phyloP scores from a whole-genome alignment of 2,329 filamentous ascomycete species.

The Xylariaceae sp. region DNA sequence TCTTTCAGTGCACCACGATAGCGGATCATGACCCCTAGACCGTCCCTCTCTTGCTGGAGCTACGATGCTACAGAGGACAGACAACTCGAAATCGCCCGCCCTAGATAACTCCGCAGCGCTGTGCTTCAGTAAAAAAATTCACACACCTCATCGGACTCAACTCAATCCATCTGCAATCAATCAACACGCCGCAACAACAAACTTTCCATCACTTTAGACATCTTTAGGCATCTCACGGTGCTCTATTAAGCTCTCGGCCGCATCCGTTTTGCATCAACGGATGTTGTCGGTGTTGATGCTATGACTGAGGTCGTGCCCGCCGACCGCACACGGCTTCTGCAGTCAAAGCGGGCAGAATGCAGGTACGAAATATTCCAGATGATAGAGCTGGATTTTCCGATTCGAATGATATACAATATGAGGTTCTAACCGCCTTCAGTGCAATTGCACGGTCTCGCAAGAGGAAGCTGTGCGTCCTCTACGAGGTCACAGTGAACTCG shows the following conservation, averaged over 20 bases:
- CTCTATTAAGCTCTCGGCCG: constrained; percentile 34
- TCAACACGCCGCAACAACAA: constrained; percentile 32
- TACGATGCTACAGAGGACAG: constrained; percentile 13
- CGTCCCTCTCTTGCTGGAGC: constrained; percentile 8
- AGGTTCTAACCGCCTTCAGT: constrained; percentile 46
- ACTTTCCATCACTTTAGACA: constrained; percentile 35
- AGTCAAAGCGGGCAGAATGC: constrained; percentile 58
- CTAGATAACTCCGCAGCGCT: constrained; percentile 13
- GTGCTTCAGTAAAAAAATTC: constrained; percentile 23
- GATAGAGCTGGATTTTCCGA: constrained; percentile 48
- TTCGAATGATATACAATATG: constrained; percentile 41
- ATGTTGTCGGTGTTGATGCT: constrained; percentile 64
- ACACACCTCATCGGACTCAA: constrained; percentile 20
- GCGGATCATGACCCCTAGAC: constrained; percentile 7
- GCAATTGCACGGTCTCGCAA: constrained; percentile 78
- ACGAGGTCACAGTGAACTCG: constrained; percentile 67
- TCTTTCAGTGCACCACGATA: constrained; percentile 12
- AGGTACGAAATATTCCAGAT: constrained; percentile 45
- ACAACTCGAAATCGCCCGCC: constrained; percentile 13
- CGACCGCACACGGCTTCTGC: constrained; percentile 62
- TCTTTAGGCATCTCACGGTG: constrained; percentile 30
- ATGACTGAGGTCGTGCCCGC: constrained; percentile 65
- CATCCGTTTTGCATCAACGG: constrained; percentile 60
- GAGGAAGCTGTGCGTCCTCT: constrained; percentile 85
- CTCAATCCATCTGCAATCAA: constrained; percentile 27